Evolutionary conservation across 345 rosid species (phyloP), one percentile per base, ranked within the genome.

Genomic region (Anacardium occidentale): DNA sequence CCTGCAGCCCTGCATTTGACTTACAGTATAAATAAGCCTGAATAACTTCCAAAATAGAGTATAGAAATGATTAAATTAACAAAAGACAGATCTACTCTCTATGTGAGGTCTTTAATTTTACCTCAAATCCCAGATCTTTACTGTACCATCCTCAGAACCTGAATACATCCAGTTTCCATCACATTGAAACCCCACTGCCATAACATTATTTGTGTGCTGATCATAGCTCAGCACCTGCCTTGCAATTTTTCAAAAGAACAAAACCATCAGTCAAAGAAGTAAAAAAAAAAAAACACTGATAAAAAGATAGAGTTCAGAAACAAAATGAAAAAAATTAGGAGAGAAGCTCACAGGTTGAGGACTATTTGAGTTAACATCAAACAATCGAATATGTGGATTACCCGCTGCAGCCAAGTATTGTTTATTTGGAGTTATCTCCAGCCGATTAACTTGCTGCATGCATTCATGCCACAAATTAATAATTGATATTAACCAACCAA

Each of bases 121-220:
- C 98, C 99, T 91, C 80, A 95, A 85, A 75, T 95, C 99, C 99
- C 98, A 95, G 69, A 92, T 89, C 79, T 88, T 92, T 70, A 95
- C 99, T 0, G 98, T 95, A 26, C 98, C 97, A 84, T 95, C 99
- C 77, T 92, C 99, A 34, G 98, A 95, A 67, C 99, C 99, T n/a
- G 99, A 92, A 74, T 95, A 95, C 99, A 95, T 95, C 98, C 91
- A 88, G 72, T 91, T 92, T 5, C 96, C 99, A 83, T 95, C 99
- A 82, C 96, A 92, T 37, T 95, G 98, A 78, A 95, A 95, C 32
- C 98, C 98, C 72, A 92, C 97, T 15, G 97, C 97, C 98, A 91
- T 92, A 75, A 95, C 98, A 83, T 92, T 95, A 80, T 78, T 89
- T 62, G 96, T 89, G 80, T 95, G 99, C 32, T 98, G 90, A 78